phyloP scores from a whole-genome alignment of 2,329 filamentous ascomycete genomes.

The Uncinocarpus reesii region DNA sequence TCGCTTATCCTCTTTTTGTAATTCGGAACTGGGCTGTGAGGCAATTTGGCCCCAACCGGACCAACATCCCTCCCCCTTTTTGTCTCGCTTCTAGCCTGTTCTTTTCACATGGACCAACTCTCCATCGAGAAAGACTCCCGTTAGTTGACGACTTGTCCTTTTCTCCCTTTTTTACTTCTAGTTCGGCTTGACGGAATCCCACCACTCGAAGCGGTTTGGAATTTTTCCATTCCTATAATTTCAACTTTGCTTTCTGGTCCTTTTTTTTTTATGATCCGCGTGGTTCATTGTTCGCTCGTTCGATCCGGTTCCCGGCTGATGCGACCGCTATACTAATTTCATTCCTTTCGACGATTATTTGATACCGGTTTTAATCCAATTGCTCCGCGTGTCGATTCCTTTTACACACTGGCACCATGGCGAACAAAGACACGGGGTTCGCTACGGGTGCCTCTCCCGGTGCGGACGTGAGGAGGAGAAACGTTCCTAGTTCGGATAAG shows the following conservation, averaged over 20 bases:
- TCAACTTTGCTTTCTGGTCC: no score
- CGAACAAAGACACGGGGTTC: constrained; percentile 25
- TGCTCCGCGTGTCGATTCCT: background rate
- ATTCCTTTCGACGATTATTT: background rate
- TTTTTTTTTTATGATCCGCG: constrained; percentile 1
- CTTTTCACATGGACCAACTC: constrained; percentile 10
- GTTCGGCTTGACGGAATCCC: background rate
- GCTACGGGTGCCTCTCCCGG: constrained; percentile 28
- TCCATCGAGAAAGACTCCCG: background rate
- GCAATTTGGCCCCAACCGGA: constrained; percentile 4
- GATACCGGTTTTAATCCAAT: background rate
- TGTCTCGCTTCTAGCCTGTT: background rate
- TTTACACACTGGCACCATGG: constrained; percentile 21
- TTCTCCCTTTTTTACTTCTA: background rate
- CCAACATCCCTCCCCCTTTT: background rate
- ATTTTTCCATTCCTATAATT: background rate
- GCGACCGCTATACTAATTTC: background rate
- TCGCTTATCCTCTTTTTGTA: constrained; percentile 6
- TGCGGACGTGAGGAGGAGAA: constrained; percentile 34
- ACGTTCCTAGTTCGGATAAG: constrained; percentile 29
- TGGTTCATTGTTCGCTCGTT: constrained; percentile 9
- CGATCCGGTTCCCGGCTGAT: constrained; percentile 5
- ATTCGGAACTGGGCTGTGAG: constrained; percentile 5
- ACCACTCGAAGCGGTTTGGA: background rate
- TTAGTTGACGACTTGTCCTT: background rate